Evolutionary conservation across 2,329 filamentous ascomycete species (phyloP), one percentile per base, ranked within the genome.

Genomic region (Colletotrichum sp.): DNA sequence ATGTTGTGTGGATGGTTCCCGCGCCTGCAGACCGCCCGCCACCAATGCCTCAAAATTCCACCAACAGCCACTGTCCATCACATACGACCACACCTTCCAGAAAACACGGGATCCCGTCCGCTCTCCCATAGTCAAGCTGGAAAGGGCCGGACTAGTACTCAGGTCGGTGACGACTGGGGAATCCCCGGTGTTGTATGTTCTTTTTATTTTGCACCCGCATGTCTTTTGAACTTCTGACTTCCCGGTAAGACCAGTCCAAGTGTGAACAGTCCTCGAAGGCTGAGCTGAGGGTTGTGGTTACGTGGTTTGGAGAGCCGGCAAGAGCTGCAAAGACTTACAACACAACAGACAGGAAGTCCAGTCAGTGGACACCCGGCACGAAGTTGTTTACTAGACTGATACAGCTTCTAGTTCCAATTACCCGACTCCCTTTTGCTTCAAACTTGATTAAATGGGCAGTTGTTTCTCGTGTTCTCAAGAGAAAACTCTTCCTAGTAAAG

Each of bases 101-200:
- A 76, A 68, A 71, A 74, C 68, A 64, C 76, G 73, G 76, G 76
- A 71, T 77, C 76, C 76, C 76, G 76, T 77, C 73, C 67, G 73
- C 76, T 77, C 76, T 73, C 76, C 73, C 76, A 76, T 69, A 76
- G 70, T 64, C 67, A 77, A 76, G 73, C 76, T 64, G 55, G 61
- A 63, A 65, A 77, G 73, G 71, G 67, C 67, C 68, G 68, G 68
- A 77, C 48, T 72, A 77, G 75, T 77, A 75, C 58, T 67, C 43
- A 60, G 58, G 75, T 77, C 72, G 75, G 72, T 75, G 72, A 75
- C 72, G 67, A 77, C 65, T 58, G 43, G 72, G 64, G 75, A 75
- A 77, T 74, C 34, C 76, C 66, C 55, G 72, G 70, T 75, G 68
- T 76, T 76, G 75, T 73, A 77, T 75, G 67, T 72, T 43, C 63